These are phyloP conservation scores for Trametes villosa DNA, from an alignment of 768 basidiomycete species.

Conservation along the genomic window DNA sequence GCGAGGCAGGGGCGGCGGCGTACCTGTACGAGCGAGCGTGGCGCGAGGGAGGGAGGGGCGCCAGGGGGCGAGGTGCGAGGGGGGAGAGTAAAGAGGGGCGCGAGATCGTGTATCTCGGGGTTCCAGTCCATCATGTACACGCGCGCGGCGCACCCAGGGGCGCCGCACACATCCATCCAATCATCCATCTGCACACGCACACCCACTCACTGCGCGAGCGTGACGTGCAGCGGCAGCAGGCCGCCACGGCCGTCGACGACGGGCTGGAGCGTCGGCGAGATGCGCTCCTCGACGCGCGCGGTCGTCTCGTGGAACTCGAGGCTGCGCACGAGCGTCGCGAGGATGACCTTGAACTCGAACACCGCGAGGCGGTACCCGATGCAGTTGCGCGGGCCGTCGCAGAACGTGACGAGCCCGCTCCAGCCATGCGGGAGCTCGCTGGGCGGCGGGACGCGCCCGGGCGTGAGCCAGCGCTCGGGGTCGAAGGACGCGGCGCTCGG, in stretches of 20 bases:
- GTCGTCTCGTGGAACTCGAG: slow-evolving; percentile 44
- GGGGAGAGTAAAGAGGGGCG: neutral
- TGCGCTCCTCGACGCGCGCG: slow-evolving; percentile 35
- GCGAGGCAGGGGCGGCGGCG: neutral
- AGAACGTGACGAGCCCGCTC: slow-evolving; percentile 44
- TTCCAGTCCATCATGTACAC: neutral
- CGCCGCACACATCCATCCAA: no score
- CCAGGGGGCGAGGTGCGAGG: no score
- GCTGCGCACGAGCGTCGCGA: slow-evolving; percentile 41
- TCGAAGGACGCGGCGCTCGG: slow-evolving; percentile 39
- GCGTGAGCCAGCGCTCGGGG: slow-evolving; percentile 45
- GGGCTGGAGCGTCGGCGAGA: slow-evolving; percentile 43
- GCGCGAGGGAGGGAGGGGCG: no score
- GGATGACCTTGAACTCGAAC: slow-evolving; percentile 46
- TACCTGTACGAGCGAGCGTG: slow-evolving; percentile 1
- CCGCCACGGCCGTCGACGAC: slow-evolving; percentile 38
- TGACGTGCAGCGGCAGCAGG: slow-evolving; percentile 28
- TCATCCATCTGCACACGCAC: neutral
- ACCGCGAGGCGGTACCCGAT: slow-evolving; percentile 46
- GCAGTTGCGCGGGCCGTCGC: slow-evolving; percentile 48
- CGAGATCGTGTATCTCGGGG: neutral
- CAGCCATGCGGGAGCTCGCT: slow-evolving; percentile 41
- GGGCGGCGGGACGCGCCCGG: slow-evolving; percentile 34
- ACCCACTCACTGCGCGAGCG: slow-evolving; percentile 23
- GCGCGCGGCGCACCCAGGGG: neutral